Evolutionary conservation across 306 rosid genomes (phyloP).

Genomic region (Amphicarpaea edgeworthii): DNA sequence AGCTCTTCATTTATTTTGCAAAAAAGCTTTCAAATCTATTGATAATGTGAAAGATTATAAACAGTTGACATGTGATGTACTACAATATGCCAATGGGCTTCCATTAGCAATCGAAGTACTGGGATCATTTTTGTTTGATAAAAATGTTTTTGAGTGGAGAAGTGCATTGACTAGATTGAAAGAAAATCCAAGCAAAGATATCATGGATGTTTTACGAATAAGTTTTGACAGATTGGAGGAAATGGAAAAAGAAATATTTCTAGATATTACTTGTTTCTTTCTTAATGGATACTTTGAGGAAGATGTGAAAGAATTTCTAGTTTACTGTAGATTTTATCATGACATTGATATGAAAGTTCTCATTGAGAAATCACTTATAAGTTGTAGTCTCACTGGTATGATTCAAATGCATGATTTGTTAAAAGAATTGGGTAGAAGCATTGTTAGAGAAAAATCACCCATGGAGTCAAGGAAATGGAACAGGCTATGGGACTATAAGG

Average conservation of each 20-base stretch:
- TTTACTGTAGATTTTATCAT: background rate
- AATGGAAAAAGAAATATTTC: conserved; percentile 8
- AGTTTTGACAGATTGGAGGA: background rate
- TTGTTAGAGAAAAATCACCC: background rate
- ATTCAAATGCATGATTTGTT: background rate
- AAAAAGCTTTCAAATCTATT: too few relatives aligned
- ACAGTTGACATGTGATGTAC: too few relatives aligned
- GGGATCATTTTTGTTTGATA: too few relatives aligned
- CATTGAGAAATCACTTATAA: conserved; percentile 3
- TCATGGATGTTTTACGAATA: background rate
- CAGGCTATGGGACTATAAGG: background rate
- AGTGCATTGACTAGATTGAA: conserved; percentile 35
- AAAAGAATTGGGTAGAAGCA: background rate
- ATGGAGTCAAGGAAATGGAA: conserved; percentile 26
- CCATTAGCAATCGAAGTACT: too few relatives aligned
- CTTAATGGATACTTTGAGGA: rapidly evolving
- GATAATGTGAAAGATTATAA: too few relatives aligned
- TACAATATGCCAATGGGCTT: too few relatives aligned
- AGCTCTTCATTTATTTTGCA: too few relatives aligned
- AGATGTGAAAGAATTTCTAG: background rate
- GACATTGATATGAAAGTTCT: conserved; percentile 34
- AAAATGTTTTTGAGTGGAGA: too few relatives aligned
- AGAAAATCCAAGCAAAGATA: background rate
- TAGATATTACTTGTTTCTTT: conserved; percentile 46
- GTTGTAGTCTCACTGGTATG: too few relatives aligned